Percentiles rank a stretch among this genome's conserved stretches.
phyloP scores from a whole-genome alignment of 257 asterid species.

The Mitragyna speciosa region DNA sequence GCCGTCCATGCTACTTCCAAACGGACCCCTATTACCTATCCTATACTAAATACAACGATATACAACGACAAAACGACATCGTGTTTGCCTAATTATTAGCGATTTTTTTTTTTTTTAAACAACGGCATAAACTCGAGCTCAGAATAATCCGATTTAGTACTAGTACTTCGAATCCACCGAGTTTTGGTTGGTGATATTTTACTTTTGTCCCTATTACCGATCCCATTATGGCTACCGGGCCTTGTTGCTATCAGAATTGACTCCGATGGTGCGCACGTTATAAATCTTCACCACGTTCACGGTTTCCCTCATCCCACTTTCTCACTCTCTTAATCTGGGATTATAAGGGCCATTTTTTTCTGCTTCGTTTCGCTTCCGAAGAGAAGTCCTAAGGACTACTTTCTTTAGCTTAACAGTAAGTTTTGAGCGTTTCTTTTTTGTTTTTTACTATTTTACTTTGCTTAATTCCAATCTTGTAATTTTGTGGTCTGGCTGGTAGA shows the following conservation, averaged over 20 bases:
- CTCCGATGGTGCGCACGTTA: slow-evolving; percentile 41
- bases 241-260: slow-evolving; percentile 24
- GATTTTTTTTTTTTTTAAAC: background rate
- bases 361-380: background rate
- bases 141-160: slow-evolving; percentile 6
- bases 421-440: background rate
- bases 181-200: slow-evolving; percentile 26
- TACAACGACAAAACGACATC: background rate
- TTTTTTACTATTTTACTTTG: background rate
- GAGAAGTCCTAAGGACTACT: too few species aligned
- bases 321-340: slow-evolving; percentile 8
- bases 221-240: background rate
- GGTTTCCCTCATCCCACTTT: slow-evolving; percentile 6
- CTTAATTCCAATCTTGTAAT: background rate
- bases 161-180: slow-evolving; percentile 20
- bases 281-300: slow-evolving; percentile 33
- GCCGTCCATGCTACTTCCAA: background rate
- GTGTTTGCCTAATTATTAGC: background rate
- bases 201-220: background rate
- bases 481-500: background rate
- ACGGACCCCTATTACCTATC: background rate
- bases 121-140: slow-evolving; percentile 6
- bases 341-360: background rate
- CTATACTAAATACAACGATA: background rate
- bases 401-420: background rate